Evolutionary conservation across 768 basidiomycete species (phyloP), one percentile per base, ranked within the genome.

Genomic region (Suillus weaverae): DNA sequence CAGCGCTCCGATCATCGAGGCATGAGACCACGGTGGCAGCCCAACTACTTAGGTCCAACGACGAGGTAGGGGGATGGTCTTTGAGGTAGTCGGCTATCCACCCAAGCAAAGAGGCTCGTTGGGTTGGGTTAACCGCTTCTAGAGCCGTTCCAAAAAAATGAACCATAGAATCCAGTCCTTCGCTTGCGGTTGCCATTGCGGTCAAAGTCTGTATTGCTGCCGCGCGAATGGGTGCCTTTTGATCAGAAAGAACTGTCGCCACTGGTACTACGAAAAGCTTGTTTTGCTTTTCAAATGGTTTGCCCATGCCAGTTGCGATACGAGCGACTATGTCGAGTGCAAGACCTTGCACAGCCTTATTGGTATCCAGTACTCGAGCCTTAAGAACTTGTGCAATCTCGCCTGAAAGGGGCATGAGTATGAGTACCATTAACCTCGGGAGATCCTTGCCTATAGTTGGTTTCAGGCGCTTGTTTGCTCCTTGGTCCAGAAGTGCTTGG

Each of bases 251-350:
- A 11, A 94, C 95, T 7, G 89, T 89, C 5, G 89, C 88, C 26
- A 99, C 82, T 0, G 95, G 88, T 0, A 86, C 76, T 10, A 86
- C 85, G 70, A 95, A 91, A 63, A 94, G 81, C 38, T 90, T 89
- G 3, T 85, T 83, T 71, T 97, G 85, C 75, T 93, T 97, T 71
- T 99, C 97, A 72, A 99, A 99, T 2, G 93, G 86, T 73, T 91
- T 94, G 48, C 95, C 95, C 94, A 99, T 99, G 2, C 95, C 96
- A 2, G 84, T 86, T 8, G 97, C 95, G 67, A 99, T 88, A 38
- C 94, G 91, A 41, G 89, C 84, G 61, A 99, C 88, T 63, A 97
- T 90, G 72, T 97, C 95, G 26, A 99, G 85, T 30, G 97, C 92
- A 54, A 97, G 83, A 16, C 83, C 80, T 76, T 99, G 97, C 39